phyloP scores from a whole-genome alignment of 805 yeast species.

The Peterozyma xylosa region DNA sequence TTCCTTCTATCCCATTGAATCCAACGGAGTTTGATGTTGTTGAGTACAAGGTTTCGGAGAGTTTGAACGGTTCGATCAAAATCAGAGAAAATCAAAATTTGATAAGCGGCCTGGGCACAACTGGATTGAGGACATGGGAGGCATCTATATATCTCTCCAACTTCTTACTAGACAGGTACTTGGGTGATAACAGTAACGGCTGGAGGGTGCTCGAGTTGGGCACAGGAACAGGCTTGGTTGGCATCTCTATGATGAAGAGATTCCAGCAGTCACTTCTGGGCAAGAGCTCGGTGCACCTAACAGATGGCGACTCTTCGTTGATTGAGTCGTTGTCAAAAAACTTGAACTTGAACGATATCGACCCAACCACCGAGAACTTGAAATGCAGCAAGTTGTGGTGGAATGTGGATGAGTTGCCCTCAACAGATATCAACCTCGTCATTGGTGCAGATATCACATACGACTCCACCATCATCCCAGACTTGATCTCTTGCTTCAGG shows the following conservation, averaged over 20 bases:
- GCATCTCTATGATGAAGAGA: conserved; percentile 35
- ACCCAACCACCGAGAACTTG: background rate
- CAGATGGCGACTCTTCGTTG: conserved; percentile 63
- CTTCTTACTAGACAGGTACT: conserved; percentile 25
- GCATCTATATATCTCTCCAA: conserved; percentile 68
- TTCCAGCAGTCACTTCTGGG: conserved; percentile 12
- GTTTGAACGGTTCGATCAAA: conserved; percentile 12
- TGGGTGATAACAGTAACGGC: conserved; percentile 7
- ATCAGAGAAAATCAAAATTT: conserved; percentile 57
- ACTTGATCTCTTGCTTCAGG: conserved; percentile 42
- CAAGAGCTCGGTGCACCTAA: conserved; percentile 29
- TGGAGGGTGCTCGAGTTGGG: conserved; percentile 64
- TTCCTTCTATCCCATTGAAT: conserved; percentile 23
- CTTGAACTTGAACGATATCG: conserved; percentile 33
- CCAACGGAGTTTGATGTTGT: conserved; percentile 32
- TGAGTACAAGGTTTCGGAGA: conserved; percentile 23
- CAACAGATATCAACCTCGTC: conserved; percentile 35
- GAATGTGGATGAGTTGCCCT: conserved; percentile 36
- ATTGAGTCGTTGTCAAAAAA: conserved; percentile 39
- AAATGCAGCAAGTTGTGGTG: conserved; percentile 41
- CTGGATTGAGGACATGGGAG: conserved; percentile 92
- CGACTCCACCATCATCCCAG: conserved; percentile 54
- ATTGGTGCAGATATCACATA: conserved; percentile 88
- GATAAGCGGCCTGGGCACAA: conserved; percentile 71
- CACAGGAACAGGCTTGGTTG: conserved; percentile 82